Evolutionary conservation across 768 basidiomycete species (phyloP), one percentile per base, ranked within the genome.

Genomic region (Antrodiella citrinella): DNA sequence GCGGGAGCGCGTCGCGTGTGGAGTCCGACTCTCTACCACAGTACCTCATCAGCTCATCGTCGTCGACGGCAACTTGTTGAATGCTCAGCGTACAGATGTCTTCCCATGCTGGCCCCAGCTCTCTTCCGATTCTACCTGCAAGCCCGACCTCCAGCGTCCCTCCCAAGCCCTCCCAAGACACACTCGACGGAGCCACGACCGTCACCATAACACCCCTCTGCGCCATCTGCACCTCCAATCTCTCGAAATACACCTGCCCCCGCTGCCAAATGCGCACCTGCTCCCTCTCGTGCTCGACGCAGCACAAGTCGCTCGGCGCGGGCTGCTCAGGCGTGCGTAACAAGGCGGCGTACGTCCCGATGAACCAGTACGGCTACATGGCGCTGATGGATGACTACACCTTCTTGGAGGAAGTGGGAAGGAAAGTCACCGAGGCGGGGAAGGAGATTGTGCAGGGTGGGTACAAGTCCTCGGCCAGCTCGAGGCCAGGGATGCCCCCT

Each of bases 311-410:
- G 10, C 53, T 49, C 10, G 61, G 64, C 13, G 73, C 71, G 13
- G 73, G 73, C 12, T 92, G 90, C 61, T 75, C 78, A 0, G 91
- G 90, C 10, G 70, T 79, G 52, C 82, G 90, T 49, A 75, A 92
- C 68, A 84, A 82, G 59, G 80, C 72, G 0, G 75, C 74, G 2
- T 90, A 82, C 62, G 80, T 92, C 13, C 78, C 86, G 11, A 84
- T 93, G 81, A 91, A 89, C 57, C 62, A 80, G 57, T 95, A 91
- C 60, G 77, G 80, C 3, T 91, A 87, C 79, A 89, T 90, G 7
- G 75, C 78, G 22, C 84, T 95, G 82, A 86, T 91, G 82, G 77
- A 84, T 57, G 93, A 96, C 67, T 96, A 92, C 64, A 72, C 74
- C 39, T 93, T 82, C 62, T 71, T 96, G 56, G 93, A 96, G 67